These are phyloP conservation scores for Peniophora sp. DNA, from an alignment of 1,284 basidiomycete species.

Conservation along the genomic window DNA sequence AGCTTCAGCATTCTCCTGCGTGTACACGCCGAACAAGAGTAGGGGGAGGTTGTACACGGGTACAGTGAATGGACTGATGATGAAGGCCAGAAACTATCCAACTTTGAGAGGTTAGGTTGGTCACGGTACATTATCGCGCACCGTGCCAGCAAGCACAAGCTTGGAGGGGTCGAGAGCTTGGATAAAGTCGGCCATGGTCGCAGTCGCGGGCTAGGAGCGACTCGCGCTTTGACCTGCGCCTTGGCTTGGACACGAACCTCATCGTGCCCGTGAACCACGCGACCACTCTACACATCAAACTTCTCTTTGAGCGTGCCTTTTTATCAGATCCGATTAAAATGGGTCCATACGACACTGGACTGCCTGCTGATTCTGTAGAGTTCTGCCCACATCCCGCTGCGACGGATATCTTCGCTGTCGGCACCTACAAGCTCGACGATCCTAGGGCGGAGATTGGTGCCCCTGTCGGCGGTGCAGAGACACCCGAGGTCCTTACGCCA, in stretches of 20 bases:
- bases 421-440: constrained; percentile 78
- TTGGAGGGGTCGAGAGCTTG: constrained; percentile 65
- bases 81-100: constrained; percentile 46
- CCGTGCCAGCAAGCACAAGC: constrained; percentile 56
- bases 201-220: background rate
- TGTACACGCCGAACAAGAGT: constrained; percentile 68
- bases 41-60: constrained; percentile 69
- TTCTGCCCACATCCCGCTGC: constrained; percentile 69
- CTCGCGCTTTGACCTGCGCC: too few species aligned
- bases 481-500: background rate
- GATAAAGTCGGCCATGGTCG: constrained; percentile 54
- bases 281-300: too few species aligned
- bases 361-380: constrained; percentile 86
- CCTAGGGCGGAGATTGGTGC: background rate
- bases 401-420: constrained; percentile 71
- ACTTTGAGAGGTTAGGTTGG: constrained; percentile 3
- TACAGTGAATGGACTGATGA: constrained; percentile 46
- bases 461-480: background rate
- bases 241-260: too few species aligned
- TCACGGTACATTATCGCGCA: constrained; percentile 25
- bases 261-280: too few species aligned
- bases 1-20: constrained; percentile 59
- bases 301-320: too few species aligned
- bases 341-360: constrained; percentile 57
- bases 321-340: too few species aligned